Conservation (phyloP, 805 yeast genomes). For the Tetrapisispora arboricola region DNA sequence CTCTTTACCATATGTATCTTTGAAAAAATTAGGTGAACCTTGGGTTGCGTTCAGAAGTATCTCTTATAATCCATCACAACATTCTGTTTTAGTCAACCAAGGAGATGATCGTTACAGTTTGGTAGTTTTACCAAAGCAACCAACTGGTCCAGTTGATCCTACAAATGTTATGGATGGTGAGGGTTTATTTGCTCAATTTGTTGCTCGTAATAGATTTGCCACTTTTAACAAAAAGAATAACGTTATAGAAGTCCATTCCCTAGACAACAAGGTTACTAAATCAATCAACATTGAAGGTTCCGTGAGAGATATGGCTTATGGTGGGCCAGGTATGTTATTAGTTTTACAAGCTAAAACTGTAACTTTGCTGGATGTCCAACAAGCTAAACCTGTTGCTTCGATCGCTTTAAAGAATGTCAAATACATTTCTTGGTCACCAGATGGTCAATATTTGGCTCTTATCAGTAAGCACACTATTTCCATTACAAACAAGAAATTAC, state of each 20-base stretch:
- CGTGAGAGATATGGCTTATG: conserved; percentile 62
- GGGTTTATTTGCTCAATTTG: conserved; percentile 79
- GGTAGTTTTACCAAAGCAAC: conserved; percentile 71
- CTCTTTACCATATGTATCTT: conserved; percentile 68
- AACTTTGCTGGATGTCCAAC: conserved; percentile 84
- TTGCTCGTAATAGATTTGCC: conserved; percentile 90
- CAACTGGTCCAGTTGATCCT: conserved; percentile 91
- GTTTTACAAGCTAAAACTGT: conserved; percentile 65
- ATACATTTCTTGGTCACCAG: conserved; percentile 81
- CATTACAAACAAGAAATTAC: conserved; percentile 70
- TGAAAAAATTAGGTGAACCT: conserved; percentile 73
- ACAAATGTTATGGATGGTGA: conserved; percentile 67
- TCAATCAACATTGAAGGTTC: conserved; percentile 58
- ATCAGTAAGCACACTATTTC: conserved; percentile 88
- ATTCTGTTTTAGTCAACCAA: conserved; percentile 70
- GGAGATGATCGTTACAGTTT: conserved; percentile 62
- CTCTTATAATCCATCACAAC: conserved; percentile 88
- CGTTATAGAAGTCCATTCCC: conserved; percentile 72
- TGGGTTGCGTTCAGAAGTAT: conserved; percentile 81
- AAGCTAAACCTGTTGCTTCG: conserved; percentile 66
- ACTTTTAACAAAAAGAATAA: conserved; percentile 57
- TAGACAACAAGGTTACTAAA: conserved; percentile 74
- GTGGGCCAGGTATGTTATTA: conserved; percentile 76
- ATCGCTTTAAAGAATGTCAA: conserved; percentile 68
- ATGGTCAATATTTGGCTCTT: conserved; percentile 79